Evolutionary conservation across 2,329 filamentous ascomycete genomes (phyloP).

Genomic region (Aschersonia sp.): DNA sequence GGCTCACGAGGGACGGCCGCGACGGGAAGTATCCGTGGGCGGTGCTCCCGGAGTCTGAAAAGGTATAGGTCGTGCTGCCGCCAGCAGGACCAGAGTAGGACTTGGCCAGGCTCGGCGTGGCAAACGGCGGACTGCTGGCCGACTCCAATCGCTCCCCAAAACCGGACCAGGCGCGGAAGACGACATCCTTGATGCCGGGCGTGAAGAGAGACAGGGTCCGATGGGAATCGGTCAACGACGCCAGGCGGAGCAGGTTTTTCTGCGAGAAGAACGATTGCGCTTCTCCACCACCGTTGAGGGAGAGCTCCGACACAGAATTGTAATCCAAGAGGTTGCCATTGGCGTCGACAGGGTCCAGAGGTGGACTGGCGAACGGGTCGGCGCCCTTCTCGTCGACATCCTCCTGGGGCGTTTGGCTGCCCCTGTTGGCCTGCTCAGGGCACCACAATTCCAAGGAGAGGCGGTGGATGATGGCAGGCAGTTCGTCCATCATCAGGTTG

Average conservation of each 20-base stretch:
- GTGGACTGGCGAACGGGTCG: constrained; percentile 70
- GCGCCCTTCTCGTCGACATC: constrained; percentile 45
- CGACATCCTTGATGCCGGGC: constrained; percentile 74
- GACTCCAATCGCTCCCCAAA: constrained; percentile 55
- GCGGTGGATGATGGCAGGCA: constrained; percentile 90
- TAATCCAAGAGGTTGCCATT: constrained; percentile 65
- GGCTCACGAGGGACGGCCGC: constrained; percentile 49
- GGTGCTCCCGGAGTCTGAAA: constrained; percentile 55
- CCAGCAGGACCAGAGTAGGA: constrained; percentile 47
- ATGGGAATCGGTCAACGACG: constrained; percentile 73
- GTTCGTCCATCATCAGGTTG: constrained; percentile 92
- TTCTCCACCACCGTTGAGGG: constrained; percentile 66
- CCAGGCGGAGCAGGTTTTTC: constrained; percentile 77
- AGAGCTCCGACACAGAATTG: constrained; percentile 60
- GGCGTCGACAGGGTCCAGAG: constrained; percentile 68
- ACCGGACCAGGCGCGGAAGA: constrained; percentile 86
- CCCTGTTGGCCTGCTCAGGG: constrained; percentile 53
- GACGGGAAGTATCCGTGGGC: constrained; percentile 49
- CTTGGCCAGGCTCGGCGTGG: constrained; percentile 42
- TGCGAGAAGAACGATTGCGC: constrained; percentile 86
- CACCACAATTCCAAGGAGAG: constrained; percentile 82
- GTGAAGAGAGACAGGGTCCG: constrained; percentile 85
- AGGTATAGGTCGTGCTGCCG: constrained; percentile 53
- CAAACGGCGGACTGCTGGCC: constrained; percentile 26
- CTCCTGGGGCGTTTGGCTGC: constrained; percentile 32